Conservation (phyloP, 192 early-diverging fungal species). For the Gaertneriomyces semiglobifer region DNA sequence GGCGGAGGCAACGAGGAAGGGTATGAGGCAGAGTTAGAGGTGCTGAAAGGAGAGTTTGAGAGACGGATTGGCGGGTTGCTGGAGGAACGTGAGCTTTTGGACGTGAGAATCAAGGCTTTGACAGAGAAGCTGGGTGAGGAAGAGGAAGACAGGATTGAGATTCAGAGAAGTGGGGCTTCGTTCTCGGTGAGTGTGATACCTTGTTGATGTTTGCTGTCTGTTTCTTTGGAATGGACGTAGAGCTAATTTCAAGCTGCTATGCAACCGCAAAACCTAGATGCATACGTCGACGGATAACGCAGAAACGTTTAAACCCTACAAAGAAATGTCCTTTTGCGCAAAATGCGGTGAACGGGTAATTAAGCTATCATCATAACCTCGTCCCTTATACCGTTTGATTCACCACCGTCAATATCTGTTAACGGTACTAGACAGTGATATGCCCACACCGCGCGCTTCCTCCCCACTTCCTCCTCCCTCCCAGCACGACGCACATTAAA, state of each 20-base stretch:
- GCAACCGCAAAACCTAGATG: too few species aligned
- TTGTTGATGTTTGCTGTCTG: too few species aligned
- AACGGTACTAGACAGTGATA: slow-evolving; percentile 30
- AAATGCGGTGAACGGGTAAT: slow-evolving; percentile 49
- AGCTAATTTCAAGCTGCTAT: too few species aligned
- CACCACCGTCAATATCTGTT: neutral
- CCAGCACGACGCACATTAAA: slow-evolving; percentile 31
- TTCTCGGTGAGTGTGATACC: too few species aligned
- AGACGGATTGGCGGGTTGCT: slow-evolving; percentile 35
- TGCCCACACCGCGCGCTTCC: slow-evolving; percentile 43
- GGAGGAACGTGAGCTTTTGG: slow-evolving; percentile 40
- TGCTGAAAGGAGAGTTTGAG: slow-evolving; percentile 33
- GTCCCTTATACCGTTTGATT: neutral
- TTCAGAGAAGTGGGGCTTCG: too few species aligned
- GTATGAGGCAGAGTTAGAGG: slow-evolving; percentile 37
- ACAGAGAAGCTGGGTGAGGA: too few species aligned
- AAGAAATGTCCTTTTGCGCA: slow-evolving; percentile 31
- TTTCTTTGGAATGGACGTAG: too few species aligned
- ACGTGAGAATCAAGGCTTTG: neutral
- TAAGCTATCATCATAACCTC: neutral
- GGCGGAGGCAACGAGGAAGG: slow-evolving; percentile 32
- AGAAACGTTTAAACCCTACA: slow-evolving; percentile 27
- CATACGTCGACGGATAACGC: slow-evolving; percentile 39
- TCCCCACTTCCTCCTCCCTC: slow-evolving; percentile 23
- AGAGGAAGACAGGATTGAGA: too few species aligned